Evolutionary conservation across 768 basidiomycete genomes (phyloP).

Genomic region (Collybia sordida): DNA sequence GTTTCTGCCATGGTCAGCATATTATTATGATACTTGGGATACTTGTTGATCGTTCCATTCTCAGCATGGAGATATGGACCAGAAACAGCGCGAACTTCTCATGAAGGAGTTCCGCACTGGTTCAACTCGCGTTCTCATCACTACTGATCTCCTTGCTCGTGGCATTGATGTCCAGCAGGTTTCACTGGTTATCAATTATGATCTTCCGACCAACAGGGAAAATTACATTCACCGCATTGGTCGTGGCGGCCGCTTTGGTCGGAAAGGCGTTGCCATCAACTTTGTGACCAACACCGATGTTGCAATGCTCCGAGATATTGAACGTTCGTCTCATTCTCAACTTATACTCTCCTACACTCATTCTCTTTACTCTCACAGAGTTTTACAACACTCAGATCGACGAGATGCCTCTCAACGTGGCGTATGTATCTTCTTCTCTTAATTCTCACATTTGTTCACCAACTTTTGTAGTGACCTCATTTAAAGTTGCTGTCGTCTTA

Average conservation of each 20-base stretch:
- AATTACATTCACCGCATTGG: slow-evolving; percentile 99
- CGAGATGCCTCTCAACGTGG: slow-evolving; percentile 97
- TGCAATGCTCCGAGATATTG: slow-evolving; percentile 88
- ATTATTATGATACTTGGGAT: slow-evolving; percentile 2
- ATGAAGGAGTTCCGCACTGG: slow-evolving; percentile 99
- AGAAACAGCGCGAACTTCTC: slow-evolving; percentile 92
- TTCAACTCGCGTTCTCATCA: slow-evolving; percentile 96
- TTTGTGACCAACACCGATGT: slow-evolving; percentile 97
- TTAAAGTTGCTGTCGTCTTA: slow-evolving; percentile 36
- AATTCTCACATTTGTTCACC: background rate
- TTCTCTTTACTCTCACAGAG: slow-evolving; percentile 44
- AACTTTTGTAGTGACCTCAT: slow-evolving; percentile 66
- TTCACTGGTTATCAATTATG: slow-evolving; percentile 94
- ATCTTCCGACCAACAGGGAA: slow-evolving; percentile 90
- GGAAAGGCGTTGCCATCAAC: slow-evolving; percentile 98
- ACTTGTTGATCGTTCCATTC: slow-evolving; percentile 11
- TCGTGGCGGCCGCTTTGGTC: slow-evolving; percentile 95
- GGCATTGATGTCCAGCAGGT: slow-evolving; percentile 99
- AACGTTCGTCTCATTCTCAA: slow-evolving; percentile 59
- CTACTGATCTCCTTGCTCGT: slow-evolving; percentile 95
- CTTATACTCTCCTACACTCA: slow-evolving; percentile 9
- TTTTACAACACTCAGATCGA: slow-evolving; percentile 97
- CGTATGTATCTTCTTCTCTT: slow-evolving; percentile 46
- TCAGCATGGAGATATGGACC: slow-evolving; percentile 98
- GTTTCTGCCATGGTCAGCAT: slow-evolving; percentile 89